phyloP scores from a whole-genome alignment of 2,329 filamentous ascomycete species.

The Calonectria pseudoturangicola region DNA sequence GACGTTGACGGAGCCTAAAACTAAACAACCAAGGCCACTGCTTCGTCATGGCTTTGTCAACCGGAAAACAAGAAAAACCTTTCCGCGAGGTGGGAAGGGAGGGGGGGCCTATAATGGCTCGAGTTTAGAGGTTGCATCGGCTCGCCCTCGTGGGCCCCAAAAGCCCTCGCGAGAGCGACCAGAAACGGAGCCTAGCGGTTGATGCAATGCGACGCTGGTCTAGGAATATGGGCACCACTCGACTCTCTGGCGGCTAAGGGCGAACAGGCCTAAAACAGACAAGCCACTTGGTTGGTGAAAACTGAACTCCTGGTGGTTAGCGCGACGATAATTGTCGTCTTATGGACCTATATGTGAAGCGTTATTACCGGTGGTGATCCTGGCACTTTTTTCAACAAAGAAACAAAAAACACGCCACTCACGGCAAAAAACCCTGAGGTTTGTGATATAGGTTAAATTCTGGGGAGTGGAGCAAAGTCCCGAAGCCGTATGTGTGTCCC shows the following conservation, averaged over 20 bases:
- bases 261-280: constrained; percentile 44
- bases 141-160: constrained; percentile 39
- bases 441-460: constrained; percentile 41
- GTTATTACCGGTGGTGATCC: constrained; percentile 47
- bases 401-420: constrained; percentile 41
- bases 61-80: background rate
- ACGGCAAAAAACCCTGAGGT: constrained; percentile 33
- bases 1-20: constrained; percentile 39
- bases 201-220: constrained; percentile 53
- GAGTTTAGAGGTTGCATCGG: constrained; percentile 49
- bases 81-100: constrained; percentile 13
- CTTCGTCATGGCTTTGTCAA: constrained; percentile 55
- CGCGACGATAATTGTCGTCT: constrained; percentile 52
- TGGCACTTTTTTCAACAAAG: constrained; percentile 38
- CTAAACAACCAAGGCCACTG: constrained; percentile 19
- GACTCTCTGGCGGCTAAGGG: constrained; percentile 46
- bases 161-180: constrained; percentile 42
- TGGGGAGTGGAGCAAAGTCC: constrained; percentile 39
- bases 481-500: constrained; percentile 26
- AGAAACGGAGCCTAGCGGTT: constrained; percentile 41
- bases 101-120: constrained; percentile 48
- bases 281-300: constrained; percentile 54
- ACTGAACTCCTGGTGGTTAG: constrained; percentile 44
- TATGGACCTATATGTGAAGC: constrained; percentile 54
- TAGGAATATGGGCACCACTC: constrained; percentile 41